Percentiles rank a stretch among this genome's conserved stretches.
Conservation (phyloP, 169 alveolate species). For the Eimeria praecox region DNA sequence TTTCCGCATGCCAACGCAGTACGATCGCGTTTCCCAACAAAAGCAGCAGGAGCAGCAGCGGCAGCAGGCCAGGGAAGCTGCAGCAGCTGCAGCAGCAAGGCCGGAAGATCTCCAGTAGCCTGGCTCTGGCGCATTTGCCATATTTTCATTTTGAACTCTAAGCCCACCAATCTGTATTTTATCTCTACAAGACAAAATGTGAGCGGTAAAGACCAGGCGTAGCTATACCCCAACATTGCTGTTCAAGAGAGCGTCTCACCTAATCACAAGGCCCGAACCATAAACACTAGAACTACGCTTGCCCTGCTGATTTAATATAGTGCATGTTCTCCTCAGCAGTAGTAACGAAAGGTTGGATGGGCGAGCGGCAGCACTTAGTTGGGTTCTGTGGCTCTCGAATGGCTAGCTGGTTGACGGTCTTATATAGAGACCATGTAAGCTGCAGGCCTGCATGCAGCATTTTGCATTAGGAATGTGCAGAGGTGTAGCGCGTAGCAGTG, state of each 20-base stretch:
- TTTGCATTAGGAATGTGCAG: background rate
- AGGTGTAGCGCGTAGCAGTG: background rate
- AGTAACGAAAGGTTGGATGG: background rate
- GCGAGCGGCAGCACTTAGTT: background rate
- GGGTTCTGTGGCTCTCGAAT: background rate
- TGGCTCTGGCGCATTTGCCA: background rate
- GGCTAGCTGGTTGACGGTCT: background rate
- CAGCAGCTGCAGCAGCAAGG: slow-evolving; percentile 30
- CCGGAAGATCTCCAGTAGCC: slow-evolving; percentile 22
- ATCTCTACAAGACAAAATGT: background rate
- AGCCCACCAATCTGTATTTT: background rate
- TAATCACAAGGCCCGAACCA: background rate
- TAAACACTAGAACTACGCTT: background rate
- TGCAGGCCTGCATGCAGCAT: background rate
- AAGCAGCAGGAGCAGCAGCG: slow-evolving; percentile 44
- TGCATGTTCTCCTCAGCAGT: background rate
- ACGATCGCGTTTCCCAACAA: slow-evolving; percentile 59
- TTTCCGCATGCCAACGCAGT: slow-evolving; percentile 64
- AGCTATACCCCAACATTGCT: background rate
- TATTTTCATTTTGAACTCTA: background rate
- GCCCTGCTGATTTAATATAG: background rate
- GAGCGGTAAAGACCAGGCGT: background rate
- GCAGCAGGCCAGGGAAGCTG: slow-evolving; percentile 40
- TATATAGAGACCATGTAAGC: background rate
- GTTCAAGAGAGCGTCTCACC: background rate